Evolutionary conservation across 805 yeast species (phyloP).

Genomic region (Wickerhamomyces rabaulensis): DNA sequence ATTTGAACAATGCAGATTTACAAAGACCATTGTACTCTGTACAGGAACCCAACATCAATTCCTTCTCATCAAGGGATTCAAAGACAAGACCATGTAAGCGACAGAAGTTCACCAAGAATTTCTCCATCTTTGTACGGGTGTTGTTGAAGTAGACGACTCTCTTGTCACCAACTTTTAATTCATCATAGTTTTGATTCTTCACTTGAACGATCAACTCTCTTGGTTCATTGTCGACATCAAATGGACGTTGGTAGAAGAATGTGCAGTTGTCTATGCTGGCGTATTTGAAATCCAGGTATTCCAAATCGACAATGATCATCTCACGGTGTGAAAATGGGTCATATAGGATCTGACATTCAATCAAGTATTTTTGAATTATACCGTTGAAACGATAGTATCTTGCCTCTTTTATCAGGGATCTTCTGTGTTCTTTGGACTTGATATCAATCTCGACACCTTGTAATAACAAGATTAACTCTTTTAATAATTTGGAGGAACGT

Average conservation of each 20-base stretch:
- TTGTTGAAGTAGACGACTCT: neutral
- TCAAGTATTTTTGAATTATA: conserved; percentile 57
- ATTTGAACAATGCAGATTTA: neutral
- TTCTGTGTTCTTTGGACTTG: conserved; percentile 48
- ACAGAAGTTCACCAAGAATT: neutral
- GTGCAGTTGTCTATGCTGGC: conserved; percentile 11
- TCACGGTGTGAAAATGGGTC: conserved; percentile 48
- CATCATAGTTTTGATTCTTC: neutral
- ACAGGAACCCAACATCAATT: neutral
- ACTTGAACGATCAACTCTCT: conserved; percentile 4
- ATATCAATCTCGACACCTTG: conserved; percentile 50
- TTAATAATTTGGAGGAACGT: conserved; percentile 13
- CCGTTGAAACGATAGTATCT: conserved; percentile 71
- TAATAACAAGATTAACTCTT: conserved; percentile 42
- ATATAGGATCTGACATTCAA: conserved; percentile 42
- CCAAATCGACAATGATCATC: conserved; percentile 42
- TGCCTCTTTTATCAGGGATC: conserved; percentile 60
- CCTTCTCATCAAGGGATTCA: neutral
- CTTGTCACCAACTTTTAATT: neutral
- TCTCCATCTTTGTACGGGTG: neutral
- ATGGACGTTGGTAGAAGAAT: conserved; percentile 39
- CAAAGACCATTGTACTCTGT: neutral
- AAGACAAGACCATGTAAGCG: neutral
- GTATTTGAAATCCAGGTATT: conserved; percentile 9
- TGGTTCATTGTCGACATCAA: conserved; percentile 28